Evolutionary conservation across 2,329 filamentous ascomycete species (phyloP).

Genomic region (Beauveria sp.): DNA sequence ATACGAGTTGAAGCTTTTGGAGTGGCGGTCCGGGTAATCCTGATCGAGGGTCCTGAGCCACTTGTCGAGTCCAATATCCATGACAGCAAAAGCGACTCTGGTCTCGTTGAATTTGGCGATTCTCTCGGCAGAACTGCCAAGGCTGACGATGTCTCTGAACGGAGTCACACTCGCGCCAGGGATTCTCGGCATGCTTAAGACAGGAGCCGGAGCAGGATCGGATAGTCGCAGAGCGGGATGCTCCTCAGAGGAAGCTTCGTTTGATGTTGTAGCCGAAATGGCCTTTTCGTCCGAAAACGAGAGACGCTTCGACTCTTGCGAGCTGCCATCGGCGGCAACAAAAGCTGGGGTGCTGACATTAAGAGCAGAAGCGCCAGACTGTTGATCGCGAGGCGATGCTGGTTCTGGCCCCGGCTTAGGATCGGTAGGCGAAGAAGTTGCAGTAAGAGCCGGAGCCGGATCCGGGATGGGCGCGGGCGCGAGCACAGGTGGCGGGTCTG

Average conservation of each 20-base stretch:
- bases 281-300: constrained; percentile 41
- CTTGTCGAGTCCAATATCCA: constrained; percentile 65
- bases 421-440: not conserved
- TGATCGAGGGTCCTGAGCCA: constrained; percentile 44
- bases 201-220: constrained; percentile 12
- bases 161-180: constrained; percentile 12
- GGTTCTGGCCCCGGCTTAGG: not conserved
- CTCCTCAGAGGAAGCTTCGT: constrained; percentile 29
- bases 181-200: constrained; percentile 7
- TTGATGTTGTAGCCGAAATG: constrained; percentile 27
- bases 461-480: not conserved
- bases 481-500: not conserved
- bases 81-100: constrained; percentile 59
- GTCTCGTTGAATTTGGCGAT: constrained; percentile 68
- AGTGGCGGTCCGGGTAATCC: constrained; percentile 39
- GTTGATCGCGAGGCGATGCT: constrained; percentile 10
- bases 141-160: constrained; percentile 71
- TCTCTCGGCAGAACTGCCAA: constrained; percentile 58
- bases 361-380: not conserved
- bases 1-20: constrained; percentile 8
- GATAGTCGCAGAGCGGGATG: constrained; percentile 26
- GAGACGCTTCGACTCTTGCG: constrained; percentile 21
- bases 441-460: not conserved
- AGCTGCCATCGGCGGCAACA: not conserved
- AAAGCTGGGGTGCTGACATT: not conserved